Conservation (phyloP, 108 stramenopile species). For the Cyclostephanos tholiformis region DNA sequence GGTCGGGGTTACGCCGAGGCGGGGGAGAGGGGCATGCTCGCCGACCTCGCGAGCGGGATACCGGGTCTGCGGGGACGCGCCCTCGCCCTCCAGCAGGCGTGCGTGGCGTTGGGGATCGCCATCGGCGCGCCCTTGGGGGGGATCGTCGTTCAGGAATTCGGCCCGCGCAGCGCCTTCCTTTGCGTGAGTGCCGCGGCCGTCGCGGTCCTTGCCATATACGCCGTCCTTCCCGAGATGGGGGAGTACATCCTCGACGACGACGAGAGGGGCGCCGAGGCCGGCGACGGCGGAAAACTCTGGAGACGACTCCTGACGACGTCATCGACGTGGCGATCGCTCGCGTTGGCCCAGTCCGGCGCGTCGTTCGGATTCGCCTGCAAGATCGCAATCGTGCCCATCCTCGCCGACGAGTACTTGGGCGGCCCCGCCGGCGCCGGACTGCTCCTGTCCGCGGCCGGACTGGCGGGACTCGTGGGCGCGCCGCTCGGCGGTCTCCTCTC, state of each 20-base stretch:
- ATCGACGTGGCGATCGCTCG: constrained; percentile 63
- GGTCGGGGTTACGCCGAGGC: constrained; percentile 67
- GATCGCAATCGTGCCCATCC: constrained; percentile 71
- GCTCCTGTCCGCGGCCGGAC: constrained; percentile 68
- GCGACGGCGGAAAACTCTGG: constrained; percentile 51
- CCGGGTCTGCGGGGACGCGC: constrained; percentile 63
- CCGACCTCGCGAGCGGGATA: constrained; percentile 59
- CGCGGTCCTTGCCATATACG: constrained; percentile 53
- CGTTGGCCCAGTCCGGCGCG: constrained; percentile 60
- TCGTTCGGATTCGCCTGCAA: constrained; percentile 80
- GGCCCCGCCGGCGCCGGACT: constrained; percentile 70
- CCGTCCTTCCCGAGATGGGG: constrained; percentile 67
- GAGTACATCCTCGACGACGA: background rate
- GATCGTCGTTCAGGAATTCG: constrained; percentile 62
- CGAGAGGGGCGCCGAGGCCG: background rate
- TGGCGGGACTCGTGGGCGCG: constrained; percentile 68
- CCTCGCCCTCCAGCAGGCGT: constrained; percentile 70
- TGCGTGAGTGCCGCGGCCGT: constrained; percentile 75
- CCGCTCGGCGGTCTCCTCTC: constrained; percentile 62
- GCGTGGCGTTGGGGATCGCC: constrained; percentile 69
- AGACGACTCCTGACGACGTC: constrained; percentile 45
- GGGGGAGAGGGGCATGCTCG: constrained; percentile 74
- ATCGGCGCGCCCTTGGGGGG: constrained; percentile 77
- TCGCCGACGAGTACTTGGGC: constrained; percentile 58
- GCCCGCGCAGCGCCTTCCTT: constrained; percentile 61